These are phyloP conservation scores for Phellopilus nigrolimitatus DNA, from an alignment of 1,284 basidiomycete genomes.

Conservation along the genomic window DNA sequence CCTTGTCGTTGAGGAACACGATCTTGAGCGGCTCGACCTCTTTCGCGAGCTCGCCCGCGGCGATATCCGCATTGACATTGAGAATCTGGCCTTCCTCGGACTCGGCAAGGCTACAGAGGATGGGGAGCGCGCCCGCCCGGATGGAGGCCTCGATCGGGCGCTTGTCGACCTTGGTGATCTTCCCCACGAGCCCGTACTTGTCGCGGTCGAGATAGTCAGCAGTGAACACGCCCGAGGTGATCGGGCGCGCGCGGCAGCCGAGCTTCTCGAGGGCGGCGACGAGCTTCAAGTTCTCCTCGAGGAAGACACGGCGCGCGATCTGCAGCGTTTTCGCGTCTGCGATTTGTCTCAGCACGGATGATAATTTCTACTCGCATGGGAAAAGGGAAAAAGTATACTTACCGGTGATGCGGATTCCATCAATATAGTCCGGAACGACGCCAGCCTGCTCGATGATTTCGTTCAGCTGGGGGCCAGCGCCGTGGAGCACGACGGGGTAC, in stretches of 20 bases:
- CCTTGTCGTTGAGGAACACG: constrained; percentile 98
- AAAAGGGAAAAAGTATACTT: constrained; percentile 27
- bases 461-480: constrained; percentile 93
- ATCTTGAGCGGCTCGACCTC: constrained; percentile 99
- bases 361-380: no score
- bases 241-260: constrained; percentile 91
- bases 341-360: not conserved
- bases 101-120: constrained; percentile 89
- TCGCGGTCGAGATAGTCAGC: constrained; percentile 91
- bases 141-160: constrained; percentile 93
- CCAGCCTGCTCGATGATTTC: constrained; percentile 87
- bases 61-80: constrained; percentile 96
- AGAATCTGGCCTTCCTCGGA: constrained; percentile 89
- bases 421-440: constrained; percentile 90
- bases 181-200: constrained; percentile 93
- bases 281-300: constrained; percentile 92
- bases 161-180: constrained; percentile 91
- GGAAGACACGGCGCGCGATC: constrained; percentile 91
- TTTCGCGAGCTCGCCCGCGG: constrained; percentile 92
- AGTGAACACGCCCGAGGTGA: constrained; percentile 93
- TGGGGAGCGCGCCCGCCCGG: constrained; percentile 88
- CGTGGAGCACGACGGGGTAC: constrained; percentile 92
- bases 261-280: constrained; percentile 87
- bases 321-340: constrained; percentile 87
- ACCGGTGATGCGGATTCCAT: constrained; percentile 94